phyloP scores from a whole-genome alignment of 495 filamentous ascomycete genomes.

The Tuber indicum region DNA sequence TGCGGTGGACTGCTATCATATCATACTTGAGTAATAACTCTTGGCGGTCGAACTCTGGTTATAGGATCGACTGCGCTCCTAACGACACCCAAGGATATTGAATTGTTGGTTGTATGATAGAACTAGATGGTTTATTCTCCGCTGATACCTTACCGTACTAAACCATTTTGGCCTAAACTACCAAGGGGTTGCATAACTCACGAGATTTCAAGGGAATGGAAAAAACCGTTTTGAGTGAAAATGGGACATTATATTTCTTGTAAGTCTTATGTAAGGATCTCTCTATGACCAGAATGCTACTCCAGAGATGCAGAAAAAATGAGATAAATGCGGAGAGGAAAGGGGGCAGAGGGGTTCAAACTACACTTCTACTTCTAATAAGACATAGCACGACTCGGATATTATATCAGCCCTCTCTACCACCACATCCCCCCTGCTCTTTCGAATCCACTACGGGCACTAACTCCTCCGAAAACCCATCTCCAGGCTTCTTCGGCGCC shows the following conservation, averaged over 20 bases:
- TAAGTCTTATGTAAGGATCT: not conserved
- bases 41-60: not conserved
- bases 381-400: not conserved
- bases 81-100: not conserved
- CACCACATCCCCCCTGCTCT: not conserved
- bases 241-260: not conserved
- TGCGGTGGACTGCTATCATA: not conserved
- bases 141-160: not conserved
- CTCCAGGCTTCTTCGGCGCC: not conserved
- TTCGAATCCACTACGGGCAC: not conserved
- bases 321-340: not conserved
- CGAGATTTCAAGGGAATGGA: not conserved
- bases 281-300: not conserved
- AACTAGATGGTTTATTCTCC: not conserved
- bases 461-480: not conserved
- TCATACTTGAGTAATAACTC: not conserved
- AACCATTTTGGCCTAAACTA: not conserved
- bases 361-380: not conserved
- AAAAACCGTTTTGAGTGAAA: not conserved
- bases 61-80: not conserved
- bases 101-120: not conserved
- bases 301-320: not conserved
- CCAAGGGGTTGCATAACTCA: not conserved
- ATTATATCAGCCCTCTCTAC: not conserved
- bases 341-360: not conserved